These are phyloP conservation scores for Lupinus albus DNA, from an alignment of 306 rosid genomes.

Conservation along the genomic window DNA sequence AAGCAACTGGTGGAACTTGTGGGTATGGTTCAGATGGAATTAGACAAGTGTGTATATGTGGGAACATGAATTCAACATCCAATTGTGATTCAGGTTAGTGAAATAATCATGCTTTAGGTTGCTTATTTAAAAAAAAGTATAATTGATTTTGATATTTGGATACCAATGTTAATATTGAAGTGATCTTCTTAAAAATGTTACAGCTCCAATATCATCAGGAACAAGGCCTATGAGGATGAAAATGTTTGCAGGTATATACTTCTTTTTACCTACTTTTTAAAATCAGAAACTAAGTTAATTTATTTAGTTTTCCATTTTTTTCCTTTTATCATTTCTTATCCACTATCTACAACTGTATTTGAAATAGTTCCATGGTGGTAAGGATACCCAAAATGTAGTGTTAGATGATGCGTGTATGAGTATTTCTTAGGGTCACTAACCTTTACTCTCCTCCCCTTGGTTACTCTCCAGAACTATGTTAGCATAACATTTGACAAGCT, in stretches of 20 bases:
- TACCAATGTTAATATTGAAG: neutral
- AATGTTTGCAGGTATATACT: conserved; percentile 48
- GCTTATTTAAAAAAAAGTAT: neutral
- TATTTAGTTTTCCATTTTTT: too few species aligned
- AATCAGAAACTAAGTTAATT: too few species aligned
- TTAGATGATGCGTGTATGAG: too few species aligned
- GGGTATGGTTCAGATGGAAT: conserved; percentile 75
- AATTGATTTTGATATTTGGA: neutral
- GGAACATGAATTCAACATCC: conserved; percentile 69
- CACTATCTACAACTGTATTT: too few species aligned
- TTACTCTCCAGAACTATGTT: too few species aligned
- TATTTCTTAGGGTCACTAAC: too few species aligned
- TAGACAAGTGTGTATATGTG: conserved; percentile 81
- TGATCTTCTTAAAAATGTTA: conserved; percentile 24
- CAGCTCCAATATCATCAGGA: conserved; percentile 54
- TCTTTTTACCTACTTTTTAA: neutral
- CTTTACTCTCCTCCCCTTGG: too few species aligned
- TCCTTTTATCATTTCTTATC: neutral
- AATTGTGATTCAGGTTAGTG: conserved; percentile 78
- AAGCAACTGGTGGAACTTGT: conserved; percentile 91
- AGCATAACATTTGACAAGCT: conserved; percentile 23
- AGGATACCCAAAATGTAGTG: too few species aligned
- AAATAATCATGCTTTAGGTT: neutral
- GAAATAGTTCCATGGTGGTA: too few species aligned
- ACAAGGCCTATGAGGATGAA: conserved; percentile 39